Percentiles rank a stretch among this genome's conserved stretches.
Evolutionary conservation across 23 red algal genomes (phyloP).

Genomic region (Gracilaria gracilis): DNA sequence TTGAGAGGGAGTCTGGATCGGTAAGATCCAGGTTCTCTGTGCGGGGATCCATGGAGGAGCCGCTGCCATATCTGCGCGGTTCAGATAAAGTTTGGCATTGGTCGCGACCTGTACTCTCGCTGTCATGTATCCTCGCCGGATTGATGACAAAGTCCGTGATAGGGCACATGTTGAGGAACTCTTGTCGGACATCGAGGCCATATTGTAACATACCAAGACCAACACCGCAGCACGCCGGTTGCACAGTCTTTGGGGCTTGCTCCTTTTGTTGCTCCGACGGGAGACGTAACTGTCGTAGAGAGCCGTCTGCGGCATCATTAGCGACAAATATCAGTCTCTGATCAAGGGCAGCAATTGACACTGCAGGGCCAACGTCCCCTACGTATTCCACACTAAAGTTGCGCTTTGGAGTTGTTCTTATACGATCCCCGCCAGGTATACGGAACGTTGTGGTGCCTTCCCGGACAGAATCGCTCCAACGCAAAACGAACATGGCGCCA

Average conservation of each 20-base stretch:
- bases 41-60: background rate
- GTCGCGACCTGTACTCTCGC: background rate
- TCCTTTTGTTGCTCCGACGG: slow-evolving; percentile 29
- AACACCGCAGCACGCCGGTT: background rate
- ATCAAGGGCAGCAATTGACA: slow-evolving; percentile 47
- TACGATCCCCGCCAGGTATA: slow-evolving; percentile 28
- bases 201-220: slow-evolving; percentile 32
- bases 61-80: background rate
- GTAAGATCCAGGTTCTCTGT: background rate
- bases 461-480: slow-evolving; percentile 45
- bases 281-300: slow-evolving; percentile 40
- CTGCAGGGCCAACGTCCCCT: slow-evolving; percentile 71
- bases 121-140: slow-evolving; percentile 14
- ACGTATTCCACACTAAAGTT: slow-evolving; percentile 55
- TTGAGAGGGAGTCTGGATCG: background rate
- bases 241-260: slow-evolving; percentile 5
- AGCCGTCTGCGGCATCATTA: slow-evolving; percentile 74
- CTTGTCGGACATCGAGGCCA: slow-evolving; percentile 65
- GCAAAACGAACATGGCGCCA: slow-evolving; percentile 51
- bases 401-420: slow-evolving; percentile 36
- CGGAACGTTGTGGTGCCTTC: slow-evolving; percentile 41
- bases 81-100: background rate
- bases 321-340: slow-evolving; percentile 45
- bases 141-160: slow-evolving; percentile 68
- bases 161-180: slow-evolving; percentile 69